A percentile compares a stretch with the other conserved stretches of the same genome.
Evolutionary conservation across 768 basidiomycete genomes (phyloP).

Genomic region (Xerocomellus dryophilus): DNA sequence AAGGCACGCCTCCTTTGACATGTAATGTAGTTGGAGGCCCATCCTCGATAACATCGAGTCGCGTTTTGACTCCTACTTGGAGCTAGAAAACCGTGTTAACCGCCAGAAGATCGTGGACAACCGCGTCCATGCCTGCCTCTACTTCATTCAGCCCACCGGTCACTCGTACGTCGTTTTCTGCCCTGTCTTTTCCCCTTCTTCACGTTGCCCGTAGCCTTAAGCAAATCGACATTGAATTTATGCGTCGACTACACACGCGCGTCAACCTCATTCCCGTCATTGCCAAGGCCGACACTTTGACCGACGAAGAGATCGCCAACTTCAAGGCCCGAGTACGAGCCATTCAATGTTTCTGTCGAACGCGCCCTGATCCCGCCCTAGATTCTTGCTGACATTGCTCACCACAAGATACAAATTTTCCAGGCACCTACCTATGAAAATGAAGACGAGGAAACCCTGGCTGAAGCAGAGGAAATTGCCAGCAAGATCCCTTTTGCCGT

Average conservation of each 20-base stretch:
- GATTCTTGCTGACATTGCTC: constrained; percentile 90
- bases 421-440: constrained; percentile 96
- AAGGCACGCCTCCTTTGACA: constrained; percentile 14
- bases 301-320: constrained; percentile 88
- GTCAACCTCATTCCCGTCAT: constrained; percentile 99
- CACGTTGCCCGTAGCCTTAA: constrained; percentile 61
- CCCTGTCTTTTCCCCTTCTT: neutral
- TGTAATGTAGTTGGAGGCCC: constrained; percentile 82
- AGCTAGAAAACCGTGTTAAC: constrained; percentile 99
- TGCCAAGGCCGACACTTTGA: constrained; percentile 96
- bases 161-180: constrained; percentile 68
- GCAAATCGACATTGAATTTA: constrained; percentile 98
- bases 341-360: neutral
- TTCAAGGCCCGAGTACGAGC: constrained; percentile 86
- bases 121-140: constrained; percentile 96
- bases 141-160: constrained; percentile 98
- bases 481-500: constrained; percentile 99
- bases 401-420: constrained; percentile 98
- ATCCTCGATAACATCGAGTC: constrained; percentile 98
- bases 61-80: constrained; percentile 95
- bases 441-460: constrained; percentile 97
- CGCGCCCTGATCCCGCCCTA: constrained; percentile 30
- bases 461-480: constrained; percentile 95
- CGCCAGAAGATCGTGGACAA: constrained; percentile 91
- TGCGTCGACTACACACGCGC: constrained; percentile 94